phyloP scores from a whole-genome alignment of 2,329 filamentous ascomycete genomes.

The Pseudogymnoascus sp. region DNA sequence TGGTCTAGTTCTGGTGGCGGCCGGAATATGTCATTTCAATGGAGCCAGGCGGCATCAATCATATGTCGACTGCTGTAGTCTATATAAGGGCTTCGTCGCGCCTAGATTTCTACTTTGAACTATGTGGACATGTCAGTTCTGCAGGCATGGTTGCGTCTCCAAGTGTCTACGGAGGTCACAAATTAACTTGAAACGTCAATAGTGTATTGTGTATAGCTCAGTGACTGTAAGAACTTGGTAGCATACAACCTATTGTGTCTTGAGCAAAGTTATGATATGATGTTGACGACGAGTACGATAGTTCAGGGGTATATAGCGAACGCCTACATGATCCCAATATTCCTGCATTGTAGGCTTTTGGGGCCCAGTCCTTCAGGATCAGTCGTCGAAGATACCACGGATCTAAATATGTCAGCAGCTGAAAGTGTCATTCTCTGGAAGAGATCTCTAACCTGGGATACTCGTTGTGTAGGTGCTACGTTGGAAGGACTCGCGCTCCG shows the following conservation, averaged over 20 bases:
- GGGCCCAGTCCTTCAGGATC: slow-evolving; percentile 14
- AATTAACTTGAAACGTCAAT: neutral
- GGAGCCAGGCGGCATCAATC: neutral
- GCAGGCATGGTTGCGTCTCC: neutral
- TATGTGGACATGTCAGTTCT: neutral
- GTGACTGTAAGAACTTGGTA: neutral
- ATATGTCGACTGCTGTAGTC: too few relatives aligned
- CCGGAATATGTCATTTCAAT: neutral
- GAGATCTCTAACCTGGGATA: slow-evolving; percentile 52
- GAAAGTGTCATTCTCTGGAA: slow-evolving; percentile 12
- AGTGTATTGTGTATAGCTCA: neutral
- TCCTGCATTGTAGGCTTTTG: neutral
- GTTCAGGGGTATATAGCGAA: neutral
- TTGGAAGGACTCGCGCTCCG: slow-evolving; percentile 23
- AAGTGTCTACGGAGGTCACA: neutral
- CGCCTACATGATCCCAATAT: neutral
- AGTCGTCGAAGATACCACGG: slow-evolving; percentile 27
- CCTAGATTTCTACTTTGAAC: neutral
- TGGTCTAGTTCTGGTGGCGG: neutral
- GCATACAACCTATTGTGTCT: neutral
- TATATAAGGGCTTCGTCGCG: neutral
- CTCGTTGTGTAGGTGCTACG: slow-evolving; percentile 64
- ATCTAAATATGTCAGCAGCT: slow-evolving; percentile 23
- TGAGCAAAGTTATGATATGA: neutral
- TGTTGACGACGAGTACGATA: neutral